phyloP scores from a whole-genome alignment of 768 basidiomycete genomes.

The Pisolithus tinctorius region DNA sequence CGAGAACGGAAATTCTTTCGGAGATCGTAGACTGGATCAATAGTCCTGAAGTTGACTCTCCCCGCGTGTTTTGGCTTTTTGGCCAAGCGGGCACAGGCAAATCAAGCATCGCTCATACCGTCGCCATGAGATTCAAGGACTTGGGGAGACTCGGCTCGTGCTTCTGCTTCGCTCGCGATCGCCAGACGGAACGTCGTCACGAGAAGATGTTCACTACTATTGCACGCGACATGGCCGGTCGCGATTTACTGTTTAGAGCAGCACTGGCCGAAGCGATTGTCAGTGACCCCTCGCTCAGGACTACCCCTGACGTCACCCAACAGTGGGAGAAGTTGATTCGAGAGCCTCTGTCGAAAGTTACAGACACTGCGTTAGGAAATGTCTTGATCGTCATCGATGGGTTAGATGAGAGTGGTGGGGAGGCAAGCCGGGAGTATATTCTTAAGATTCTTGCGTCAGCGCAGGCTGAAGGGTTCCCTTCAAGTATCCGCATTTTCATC shows the following conservation, averaged over 20 bases:
- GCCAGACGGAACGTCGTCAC: conserved; percentile 4
- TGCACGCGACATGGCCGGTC: neutral
- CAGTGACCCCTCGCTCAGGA: neutral
- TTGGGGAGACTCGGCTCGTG: conserved; percentile 8
- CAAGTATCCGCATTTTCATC: conserved; percentile 3
- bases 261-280: neutral
- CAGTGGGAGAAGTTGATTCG: conserved; percentile 17
- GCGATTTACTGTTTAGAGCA: neutral
- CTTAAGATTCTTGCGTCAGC: conserved; percentile 6
- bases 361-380: conserved; percentile 5
- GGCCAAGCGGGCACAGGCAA: conserved; percentile 23
- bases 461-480: neutral
- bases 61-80: conserved; percentile 15
- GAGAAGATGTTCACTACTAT: conserved; percentile 10
- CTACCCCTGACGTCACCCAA: neutral
- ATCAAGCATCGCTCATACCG: conserved; percentile 6
- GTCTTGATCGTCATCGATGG: conserved; percentile 23
- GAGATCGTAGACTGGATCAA: conserved; percentile 22
- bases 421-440: conserved; percentile 4
- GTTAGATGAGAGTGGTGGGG: conserved; percentile 12
- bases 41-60: neutral
- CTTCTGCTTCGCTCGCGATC: conserved; percentile 6
- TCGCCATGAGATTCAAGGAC: conserved; percentile 7
- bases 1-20: conserved; percentile 18
- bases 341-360: conserved; percentile 8